Base-by-base conservation (phyloP, 257 asterid genomes). In the Solanum sejunctum region DNA sequence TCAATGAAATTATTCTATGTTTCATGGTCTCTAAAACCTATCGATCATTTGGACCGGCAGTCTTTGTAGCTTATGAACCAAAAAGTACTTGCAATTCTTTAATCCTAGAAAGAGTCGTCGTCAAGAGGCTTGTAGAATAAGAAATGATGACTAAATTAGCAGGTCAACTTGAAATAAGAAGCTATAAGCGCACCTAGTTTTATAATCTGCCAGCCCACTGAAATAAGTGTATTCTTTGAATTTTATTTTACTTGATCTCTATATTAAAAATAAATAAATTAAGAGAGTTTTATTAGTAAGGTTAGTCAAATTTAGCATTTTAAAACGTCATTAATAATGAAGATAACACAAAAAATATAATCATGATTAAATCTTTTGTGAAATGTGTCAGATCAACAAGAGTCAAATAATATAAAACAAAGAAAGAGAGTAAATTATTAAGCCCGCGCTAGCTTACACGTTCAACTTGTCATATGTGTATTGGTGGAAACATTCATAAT, bases 151-250 rank as follows among this genome's bases (percentile, higher is more conserved):
- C 77, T 13, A 57, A 58, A 39, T 41, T 21, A 69, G 39, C 36
- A 60, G 60, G 39, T 36, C n/a, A 47, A 36, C 84, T 8, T 20
- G 12, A 21, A 73, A 73, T 45, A 11, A 73, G 58, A 72, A 18
- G 36, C 23, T 6, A 4, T 16, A 39, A 86, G 86, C 87, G 92
- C 91, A 86, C 94, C 89, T 84, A 85, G 94, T 90, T 88, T 91
- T 77, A 23, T 84, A 20, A 13, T 8, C 84, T 78, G 87, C 92
- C 90, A 64, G 93, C 93, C 90, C 94, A 91, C 93, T 81, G 93
- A 85, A 75, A 45, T 86, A 85, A 18, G 63, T 47, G 18, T 15
- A 61, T 61, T 23, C 58, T 20, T 8, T 54, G 2, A 3, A 0
- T 54, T 5, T 54, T 8, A 54, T 6, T 54, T 54, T 6, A 54